Base-by-base conservation (phyloP, 2,329 filamentous ascomycete species). In the Trichoderma koningiopsis region DNA sequence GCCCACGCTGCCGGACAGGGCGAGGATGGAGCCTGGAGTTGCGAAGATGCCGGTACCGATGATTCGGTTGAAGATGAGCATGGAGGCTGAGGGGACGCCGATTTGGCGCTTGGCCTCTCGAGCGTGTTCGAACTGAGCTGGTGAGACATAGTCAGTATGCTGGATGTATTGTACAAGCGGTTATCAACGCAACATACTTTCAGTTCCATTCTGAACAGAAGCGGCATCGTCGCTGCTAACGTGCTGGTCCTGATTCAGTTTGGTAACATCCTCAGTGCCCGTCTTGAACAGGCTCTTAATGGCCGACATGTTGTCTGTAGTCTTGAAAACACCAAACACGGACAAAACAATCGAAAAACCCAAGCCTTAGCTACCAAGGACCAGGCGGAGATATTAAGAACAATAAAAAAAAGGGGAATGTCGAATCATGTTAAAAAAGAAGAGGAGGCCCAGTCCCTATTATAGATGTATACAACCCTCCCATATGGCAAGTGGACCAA, bases 41-140 rank as follows among this genome's bases (percentile, higher is more conserved):
- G 88, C 86, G 73, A 90, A 91, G 77, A 91, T 90, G 71, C 89
- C 88, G 13, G 87, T 90, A 53, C 89, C 88, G 68, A 91, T 87
- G 80, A 90, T 87, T 69, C 88, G 86, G 80, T 89, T 89, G 77
- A 89, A 86, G 76, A 90, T 88, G 69, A 89, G 81, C 77, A 88
- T 87, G 24, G 83, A 79, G 24, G 88, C 87, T 5, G 84, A 86
- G 58, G 82, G 77, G 59, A 88, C 74, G 58, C 87, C 87, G 69
- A 89, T 87, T 74, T 87, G 83, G 49, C 86, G 82, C 73, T 86
- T 86, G 69, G 80, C 80, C 7, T 86, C 83, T 52, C 81, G 80
- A 5, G 81, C 84, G 58, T 77, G 60, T 40, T 81, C 76, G 49
- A 82, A 75, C 24, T 75, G 77, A 22, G 61, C 75, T 78, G 77